A percentile compares a stretch with the other conserved stretches of the same genome.
phyloP scores from a whole-genome alignment of 169 alveolate species.

The Plasmodium blacklocki region DNA sequence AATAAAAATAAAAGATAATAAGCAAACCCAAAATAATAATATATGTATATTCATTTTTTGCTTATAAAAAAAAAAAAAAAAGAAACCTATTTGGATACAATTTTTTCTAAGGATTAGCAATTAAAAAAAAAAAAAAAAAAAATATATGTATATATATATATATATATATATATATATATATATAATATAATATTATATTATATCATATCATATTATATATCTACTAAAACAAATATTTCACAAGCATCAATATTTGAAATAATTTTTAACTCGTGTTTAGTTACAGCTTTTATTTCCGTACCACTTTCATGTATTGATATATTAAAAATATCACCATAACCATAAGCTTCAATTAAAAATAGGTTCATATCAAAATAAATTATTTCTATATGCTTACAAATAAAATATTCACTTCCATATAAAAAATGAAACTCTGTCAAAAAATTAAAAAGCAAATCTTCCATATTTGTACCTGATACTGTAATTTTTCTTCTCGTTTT shows the following conservation, averaged over 20 bases:
- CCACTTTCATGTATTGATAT: conserved; percentile 77
- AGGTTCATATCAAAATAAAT: conserved; percentile 7
- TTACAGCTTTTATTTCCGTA: conserved; percentile 85
- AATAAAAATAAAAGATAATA: no score
- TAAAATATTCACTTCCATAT: conserved; percentile 80
- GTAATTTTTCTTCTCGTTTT: conserved; percentile 19
- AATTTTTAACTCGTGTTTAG: conserved; percentile 79
- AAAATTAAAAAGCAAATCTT: conserved; percentile 74
- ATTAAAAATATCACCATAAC: conserved; percentile 79
- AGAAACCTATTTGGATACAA: no score
- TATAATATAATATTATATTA: background rate
- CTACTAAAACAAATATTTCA: conserved; percentile 57
- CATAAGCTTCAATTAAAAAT: conserved; percentile 56
- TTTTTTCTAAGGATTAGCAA: no score
- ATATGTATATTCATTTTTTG: no score
- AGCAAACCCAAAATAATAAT: no score
- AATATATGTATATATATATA: background rate
- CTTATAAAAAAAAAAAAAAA: no score
- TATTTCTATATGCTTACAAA: conserved; percentile 77
- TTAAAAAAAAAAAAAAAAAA: background rate
- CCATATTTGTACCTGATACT: conserved; percentile 40
- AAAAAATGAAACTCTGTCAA: conserved; percentile 80
- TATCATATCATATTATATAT: conserved; percentile 5
- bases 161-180: background rate
- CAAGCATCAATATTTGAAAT: conserved; percentile 15